Base-by-base conservation (phyloP, 2,329 filamentous ascomycete genomes). In the Xylaria sp. region DNA sequence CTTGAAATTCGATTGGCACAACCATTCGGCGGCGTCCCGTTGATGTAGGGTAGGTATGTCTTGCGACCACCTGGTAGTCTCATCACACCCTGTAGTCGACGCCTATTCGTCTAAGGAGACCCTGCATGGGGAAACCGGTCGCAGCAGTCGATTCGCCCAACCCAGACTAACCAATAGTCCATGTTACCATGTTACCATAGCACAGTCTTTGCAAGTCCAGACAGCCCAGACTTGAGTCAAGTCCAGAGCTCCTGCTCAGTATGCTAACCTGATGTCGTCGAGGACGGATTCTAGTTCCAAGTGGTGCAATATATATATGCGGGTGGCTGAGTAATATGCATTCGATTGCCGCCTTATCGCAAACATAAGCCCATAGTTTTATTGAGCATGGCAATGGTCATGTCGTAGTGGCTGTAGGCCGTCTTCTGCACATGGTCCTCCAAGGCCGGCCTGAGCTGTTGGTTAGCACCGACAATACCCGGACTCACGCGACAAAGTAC, bases 321-420 rank as follows among this genome's bases (percentile, higher is more conserved):
- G 38, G 33, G 54, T 57, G 31, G 54, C 31, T 57, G 63, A 66
- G 64, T 51, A 64, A 62, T 42, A 31, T 48, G 38, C 31, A 15
- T 13, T 56, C 36, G 51, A 66, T 44, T 63, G 49, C 59, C 28
- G 51, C 38, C 51, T 59, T 73, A 88, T 67, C 87, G 84, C 66
- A 91, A 77, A 75, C 90, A 92, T 49, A 93, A 77, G 0, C 87
- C 87, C 89, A 94, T 90, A 6, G 85, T 89, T 77, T 90, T 88
- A 75, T 94, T 94, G 63, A 94, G 82, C 90, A 92, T 92, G 20
- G 84, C 85, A 57, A 94, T 77, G 7, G 90, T 93, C 81, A 87
- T 87, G 63, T 93, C 86, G 76, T 92, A 93, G 74, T 91, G 87
- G 56, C 84, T 82, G 76, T 85, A 90, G 6, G 84, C 80, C 6